A percentile compares a stretch with the other conserved stretches of the same genome.
phyloP scores from a whole-genome alignment of 345 rosid species.

The Sapria himalayana region DNA sequence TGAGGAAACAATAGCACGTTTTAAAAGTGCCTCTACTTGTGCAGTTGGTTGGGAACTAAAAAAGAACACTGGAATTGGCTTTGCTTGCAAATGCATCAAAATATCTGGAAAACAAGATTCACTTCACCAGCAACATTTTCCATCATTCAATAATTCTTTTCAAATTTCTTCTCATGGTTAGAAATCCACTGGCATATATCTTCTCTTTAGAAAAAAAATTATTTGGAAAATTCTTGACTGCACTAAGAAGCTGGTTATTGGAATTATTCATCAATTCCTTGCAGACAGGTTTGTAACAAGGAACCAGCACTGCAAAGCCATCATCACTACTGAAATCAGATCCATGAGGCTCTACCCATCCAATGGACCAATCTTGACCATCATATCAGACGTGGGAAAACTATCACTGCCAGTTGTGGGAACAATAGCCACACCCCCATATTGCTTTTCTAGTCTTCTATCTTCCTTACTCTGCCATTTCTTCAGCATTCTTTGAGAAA shows the following conservation, averaged over 20 bases:
- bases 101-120: too few species aligned
- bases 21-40: too few species aligned
- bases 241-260: slow-evolving; percentile 37
- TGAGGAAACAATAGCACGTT: too few species aligned
- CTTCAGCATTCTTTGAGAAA: slow-evolving; percentile 18
- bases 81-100: too few species aligned
- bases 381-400: slow-evolving; percentile 38
- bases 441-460: slow-evolving; percentile 19
- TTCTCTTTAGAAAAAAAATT: slow-evolving; percentile 37
- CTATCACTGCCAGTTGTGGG: slow-evolving; percentile 27
- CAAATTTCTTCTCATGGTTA: too few species aligned
- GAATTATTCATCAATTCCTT: slow-evolving; percentile 24
- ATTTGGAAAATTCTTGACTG: slow-evolving; percentile 35
- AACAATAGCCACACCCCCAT: slow-evolving; percentile 35
- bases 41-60: too few species aligned
- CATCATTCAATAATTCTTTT: too few species aligned
- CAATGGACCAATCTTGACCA: slow-evolving; percentile 80
- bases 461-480: slow-evolving; percentile 30
- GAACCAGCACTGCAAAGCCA: slow-evolving; percentile 71
- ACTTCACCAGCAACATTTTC: too few species aligned
- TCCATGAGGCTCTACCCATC: slow-evolving; percentile 73
- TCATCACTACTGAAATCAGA: slow-evolving; percentile 33
- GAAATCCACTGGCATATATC: too few species aligned
- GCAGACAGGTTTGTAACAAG: slow-evolving; percentile 48
- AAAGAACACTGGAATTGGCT: too few species aligned